A percentile compares a stretch with the other conserved stretches of the same genome.
These are phyloP conservation scores for Yamadazyma sp. DNA, from an alignment of 1,139 yeast species.

Conservation along the genomic window DNA sequence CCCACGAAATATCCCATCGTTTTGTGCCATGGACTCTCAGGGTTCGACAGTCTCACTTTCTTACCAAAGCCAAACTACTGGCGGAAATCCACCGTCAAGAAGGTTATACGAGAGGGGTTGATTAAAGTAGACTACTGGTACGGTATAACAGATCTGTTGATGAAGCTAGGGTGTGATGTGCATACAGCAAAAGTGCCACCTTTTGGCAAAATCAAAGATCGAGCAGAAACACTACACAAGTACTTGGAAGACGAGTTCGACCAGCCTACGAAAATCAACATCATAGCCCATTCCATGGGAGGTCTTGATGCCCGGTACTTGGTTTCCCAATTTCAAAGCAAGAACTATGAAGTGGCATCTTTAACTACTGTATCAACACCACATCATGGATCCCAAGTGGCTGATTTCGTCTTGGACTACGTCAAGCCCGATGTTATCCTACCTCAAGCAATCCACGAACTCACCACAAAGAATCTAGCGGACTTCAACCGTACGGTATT, in stretches of 20 bases:
- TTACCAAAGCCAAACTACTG: conserved; percentile 33
- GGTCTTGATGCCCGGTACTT: conserved; percentile 82
- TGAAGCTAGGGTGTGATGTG: conserved; percentile 63
- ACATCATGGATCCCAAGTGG: conserved; percentile 83
- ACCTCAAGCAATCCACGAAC: conserved; percentile 52
- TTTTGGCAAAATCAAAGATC: conserved; percentile 67
- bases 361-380: conserved; percentile 87
- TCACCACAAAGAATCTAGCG: conserved; percentile 57
- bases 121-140: conserved; percentile 67
- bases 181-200: conserved; percentile 80
- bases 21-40: conserved; percentile 81
- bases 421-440: conserved; percentile 19
- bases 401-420: conserved; percentile 59
- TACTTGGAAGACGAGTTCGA: conserved; percentile 49
- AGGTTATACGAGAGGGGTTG: conserved; percentile 16
- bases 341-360: conserved; percentile 58
- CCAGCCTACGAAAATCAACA: conserved; percentile 54
- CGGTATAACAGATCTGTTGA: conserved; percentile 68
- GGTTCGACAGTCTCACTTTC: conserved; percentile 63
- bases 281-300: conserved; percentile 95
- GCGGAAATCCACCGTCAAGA: conserved; percentile 12
- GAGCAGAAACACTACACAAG: conserved; percentile 61
- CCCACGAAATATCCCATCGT: conserved; percentile 63
- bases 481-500: conserved; percentile 52
- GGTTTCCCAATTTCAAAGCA: conserved; percentile 53